Percentiles rank a stretch among this genome's conserved stretches.
phyloP scores from a whole-genome alignment of 2,329 filamentous ascomycete genomes.

The Coniochaeta pulveracea region DNA sequence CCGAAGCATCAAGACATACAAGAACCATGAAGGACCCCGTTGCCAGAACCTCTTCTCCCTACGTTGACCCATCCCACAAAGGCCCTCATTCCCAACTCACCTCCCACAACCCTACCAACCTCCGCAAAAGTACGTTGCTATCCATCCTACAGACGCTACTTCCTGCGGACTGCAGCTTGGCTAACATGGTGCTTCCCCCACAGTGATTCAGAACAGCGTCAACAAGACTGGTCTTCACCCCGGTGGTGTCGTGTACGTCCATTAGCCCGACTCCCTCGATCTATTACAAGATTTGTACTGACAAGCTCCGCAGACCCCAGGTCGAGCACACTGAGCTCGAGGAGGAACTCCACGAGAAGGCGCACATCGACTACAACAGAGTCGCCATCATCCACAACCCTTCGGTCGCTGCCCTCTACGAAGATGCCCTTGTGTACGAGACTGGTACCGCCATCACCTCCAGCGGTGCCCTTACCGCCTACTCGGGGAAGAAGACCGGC shows the following conservation, averaged over 20 bases:
- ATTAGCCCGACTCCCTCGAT: slow-evolving; percentile 7
- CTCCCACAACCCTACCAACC: slow-evolving; percentile 14
- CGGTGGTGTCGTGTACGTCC: slow-evolving; percentile 73
- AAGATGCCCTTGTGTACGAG: slow-evolving; percentile 97
- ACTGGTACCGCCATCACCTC: slow-evolving; percentile 96
- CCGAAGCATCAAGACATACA: slow-evolving; percentile 9
- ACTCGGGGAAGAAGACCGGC: slow-evolving; percentile 96
- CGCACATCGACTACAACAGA: slow-evolving; percentile 98
- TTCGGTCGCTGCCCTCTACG: slow-evolving; percentile 89
- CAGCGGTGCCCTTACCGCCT: slow-evolving; percentile 87
- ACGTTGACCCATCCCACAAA: slow-evolving; percentile 30
- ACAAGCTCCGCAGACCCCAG: slow-evolving; percentile 47
- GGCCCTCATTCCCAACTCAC: slow-evolving; percentile 28
- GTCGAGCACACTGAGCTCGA: slow-evolving; percentile 90
- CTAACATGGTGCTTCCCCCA: slow-evolving; percentile 7
- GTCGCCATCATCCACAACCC: slow-evolving; percentile 95
- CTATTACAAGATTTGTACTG: slow-evolving; percentile 2
- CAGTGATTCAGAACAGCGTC: slow-evolving; percentile 50
- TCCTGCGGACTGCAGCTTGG: neutral
- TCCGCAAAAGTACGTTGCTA: slow-evolving; percentile 19
- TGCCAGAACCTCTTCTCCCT: slow-evolving; percentile 30
- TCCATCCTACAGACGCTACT: slow-evolving; percentile 8
- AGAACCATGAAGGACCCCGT: slow-evolving; percentile 28
- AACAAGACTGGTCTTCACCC: slow-evolving; percentile 93
- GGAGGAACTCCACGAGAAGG: slow-evolving; percentile 93